A percentile compares a stretch with the other conserved stretches of the same genome.
Evolutionary conservation across 2,329 filamentous ascomycete species (phyloP).

Genomic region (Penicillium digitatum): DNA sequence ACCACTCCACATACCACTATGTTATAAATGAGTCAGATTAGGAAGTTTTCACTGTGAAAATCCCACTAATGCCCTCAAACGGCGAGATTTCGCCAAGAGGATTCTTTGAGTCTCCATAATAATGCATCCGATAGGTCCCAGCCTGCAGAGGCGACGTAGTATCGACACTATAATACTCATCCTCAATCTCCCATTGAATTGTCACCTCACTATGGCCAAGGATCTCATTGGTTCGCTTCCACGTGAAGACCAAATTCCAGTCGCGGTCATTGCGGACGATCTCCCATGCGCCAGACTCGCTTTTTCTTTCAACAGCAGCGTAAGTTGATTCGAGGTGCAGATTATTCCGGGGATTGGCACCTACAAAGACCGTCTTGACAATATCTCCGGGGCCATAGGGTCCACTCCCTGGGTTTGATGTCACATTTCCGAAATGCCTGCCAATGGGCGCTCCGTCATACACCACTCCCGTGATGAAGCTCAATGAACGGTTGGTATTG

Average conservation of each 20-base stretch:
- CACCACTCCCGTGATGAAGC: constrained; percentile 76
- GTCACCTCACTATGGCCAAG: constrained; percentile 73
- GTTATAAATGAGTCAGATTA: constrained; percentile 1
- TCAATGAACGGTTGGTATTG: constrained; percentile 69
- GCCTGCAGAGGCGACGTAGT: constrained; percentile 33
- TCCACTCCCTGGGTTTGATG: constrained; percentile 48
- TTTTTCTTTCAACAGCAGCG: constrained; percentile 66
- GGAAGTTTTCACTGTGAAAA: constrained; percentile 34
- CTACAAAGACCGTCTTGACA: constrained; percentile 69
- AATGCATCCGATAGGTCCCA: constrained; percentile 74
- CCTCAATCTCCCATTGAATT: constrained; percentile 74
- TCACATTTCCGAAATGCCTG: constrained; percentile 66
- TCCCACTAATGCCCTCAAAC: constrained; percentile 65
- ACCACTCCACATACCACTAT: not conserved
- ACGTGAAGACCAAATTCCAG: constrained; percentile 78
- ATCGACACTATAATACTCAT: constrained; percentile 46
- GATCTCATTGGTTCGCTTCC: constrained; percentile 67
- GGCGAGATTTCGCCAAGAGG: constrained; percentile 57
- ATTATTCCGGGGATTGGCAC: constrained; percentile 86
- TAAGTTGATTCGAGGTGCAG: constrained; percentile 74
- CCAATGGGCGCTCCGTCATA: constrained; percentile 65
- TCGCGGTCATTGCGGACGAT: constrained; percentile 69
- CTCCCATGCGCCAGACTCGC: constrained; percentile 55
- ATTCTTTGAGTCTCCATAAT: constrained; percentile 78
- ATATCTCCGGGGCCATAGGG: constrained; percentile 59